Conservation (phyloP, 352 stramenopile species). For the Phytopythium vexans region DNA sequence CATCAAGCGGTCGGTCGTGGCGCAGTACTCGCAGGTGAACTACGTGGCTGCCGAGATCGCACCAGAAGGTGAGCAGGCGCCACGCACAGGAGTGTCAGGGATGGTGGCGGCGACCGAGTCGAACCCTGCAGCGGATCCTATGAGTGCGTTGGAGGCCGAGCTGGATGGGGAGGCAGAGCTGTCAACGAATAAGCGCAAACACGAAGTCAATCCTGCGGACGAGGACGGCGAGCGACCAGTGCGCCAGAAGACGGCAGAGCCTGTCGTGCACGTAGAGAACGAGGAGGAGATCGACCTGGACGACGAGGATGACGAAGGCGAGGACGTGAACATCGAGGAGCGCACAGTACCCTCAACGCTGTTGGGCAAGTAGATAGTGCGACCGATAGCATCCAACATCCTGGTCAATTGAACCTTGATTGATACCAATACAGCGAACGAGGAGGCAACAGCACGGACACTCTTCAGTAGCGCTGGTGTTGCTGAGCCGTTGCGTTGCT, state of each 20-base stretch:
- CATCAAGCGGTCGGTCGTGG: slow-evolving; percentile 96
- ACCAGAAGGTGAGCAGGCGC: slow-evolving; percentile 21
- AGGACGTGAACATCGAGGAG: slow-evolving; percentile 50
- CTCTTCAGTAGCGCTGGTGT: slow-evolving; percentile 3
- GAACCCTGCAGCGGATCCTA: slow-evolving; percentile 64
- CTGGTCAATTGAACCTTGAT: too few relatives aligned
- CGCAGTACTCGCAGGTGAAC: slow-evolving; percentile 95
- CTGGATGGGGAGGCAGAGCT: slow-evolving; percentile 48
- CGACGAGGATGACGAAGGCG: slow-evolving; percentile 70
- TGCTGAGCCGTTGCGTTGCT: background rate
- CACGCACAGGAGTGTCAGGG: slow-evolving; percentile 21
- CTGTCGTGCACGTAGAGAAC: slow-evolving; percentile 64
- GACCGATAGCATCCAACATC: slow-evolving; percentile 5
- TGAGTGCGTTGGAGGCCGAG: slow-evolving; percentile 83
- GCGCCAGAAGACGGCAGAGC: slow-evolving; percentile 62
- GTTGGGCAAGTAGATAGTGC: slow-evolving; percentile 14
- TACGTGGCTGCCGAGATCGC: slow-evolving; percentile 94
- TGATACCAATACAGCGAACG: background rate
- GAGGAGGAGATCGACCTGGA: slow-evolving; percentile 95
- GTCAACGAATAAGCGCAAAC: slow-evolving; percentile 59
- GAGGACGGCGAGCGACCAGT: slow-evolving; percentile 68
- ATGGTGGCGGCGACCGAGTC: slow-evolving; percentile 57
- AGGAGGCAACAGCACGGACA: slow-evolving; percentile 14
- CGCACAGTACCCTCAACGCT: slow-evolving; percentile 50
- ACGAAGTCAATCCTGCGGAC: slow-evolving; percentile 40